phyloP scores from a whole-genome alignment of 176 grass and related monocot species.

The Bromus sterilis region DNA sequence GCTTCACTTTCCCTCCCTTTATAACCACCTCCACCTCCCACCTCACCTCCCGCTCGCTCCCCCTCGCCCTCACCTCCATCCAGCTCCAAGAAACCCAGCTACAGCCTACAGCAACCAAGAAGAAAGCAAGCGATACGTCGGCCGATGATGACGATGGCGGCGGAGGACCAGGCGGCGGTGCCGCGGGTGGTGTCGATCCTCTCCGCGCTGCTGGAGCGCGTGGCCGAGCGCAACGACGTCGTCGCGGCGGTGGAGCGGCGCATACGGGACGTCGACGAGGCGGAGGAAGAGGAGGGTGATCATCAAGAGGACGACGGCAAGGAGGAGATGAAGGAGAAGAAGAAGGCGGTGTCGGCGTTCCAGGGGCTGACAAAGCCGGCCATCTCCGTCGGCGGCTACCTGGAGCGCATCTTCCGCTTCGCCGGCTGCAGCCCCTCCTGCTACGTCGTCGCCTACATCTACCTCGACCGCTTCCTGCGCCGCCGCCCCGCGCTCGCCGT shows the following conservation, averaged over 20 bases:
- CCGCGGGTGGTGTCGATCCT: slow-evolving; percentile 77
- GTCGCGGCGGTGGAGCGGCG: neutral
- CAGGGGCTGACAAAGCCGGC: slow-evolving; percentile 79
- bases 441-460: slow-evolving; percentile 94
- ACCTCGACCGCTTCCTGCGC: slow-evolving; percentile 87
- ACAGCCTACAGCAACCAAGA: neutral
- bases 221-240: slow-evolving; percentile 65
- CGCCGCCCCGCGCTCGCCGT: slow-evolving; percentile 61
- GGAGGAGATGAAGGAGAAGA: neutral
- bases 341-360: slow-evolving; percentile 49
- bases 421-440: slow-evolving; percentile 84
- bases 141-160: slow-evolving; percentile 16
- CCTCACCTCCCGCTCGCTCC: neutral
- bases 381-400: slow-evolving; percentile 81
- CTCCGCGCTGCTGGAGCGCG: slow-evolving; percentile 66
- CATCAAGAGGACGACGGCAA: neutral
- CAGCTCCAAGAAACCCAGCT: neutral
- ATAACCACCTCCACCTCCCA: slow-evolving; percentile 33
- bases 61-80: neutral
- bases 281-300: neutral
- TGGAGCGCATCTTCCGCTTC: slow-evolving; percentile 96
- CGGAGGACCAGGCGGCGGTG: slow-evolving; percentile 37
- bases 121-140: neutral
- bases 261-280: neutral
- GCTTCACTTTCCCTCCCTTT: slow-evolving; percentile 42